Conservation (phyloP, 2,329 filamentous ascomycete species). For the Ophiostoma piceae region DNA sequence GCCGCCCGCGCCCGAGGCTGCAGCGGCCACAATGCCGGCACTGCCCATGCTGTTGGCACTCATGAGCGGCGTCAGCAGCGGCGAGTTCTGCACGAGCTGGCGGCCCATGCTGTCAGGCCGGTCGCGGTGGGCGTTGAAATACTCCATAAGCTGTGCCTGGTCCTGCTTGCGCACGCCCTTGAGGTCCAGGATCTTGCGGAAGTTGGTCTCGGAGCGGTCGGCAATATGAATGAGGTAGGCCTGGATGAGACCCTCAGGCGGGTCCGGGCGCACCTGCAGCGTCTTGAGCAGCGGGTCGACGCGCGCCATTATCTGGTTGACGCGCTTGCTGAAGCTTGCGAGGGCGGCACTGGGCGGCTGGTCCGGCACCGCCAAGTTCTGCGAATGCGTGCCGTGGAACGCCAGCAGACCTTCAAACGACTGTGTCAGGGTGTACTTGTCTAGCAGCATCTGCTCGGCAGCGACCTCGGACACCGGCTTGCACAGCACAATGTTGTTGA, state of each 20-base stretch:
- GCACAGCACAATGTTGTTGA: slow-evolving; percentile 80
- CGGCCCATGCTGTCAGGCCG: slow-evolving; percentile 59
- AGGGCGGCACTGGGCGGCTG: slow-evolving; percentile 38
- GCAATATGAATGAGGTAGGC: slow-evolving; percentile 96
- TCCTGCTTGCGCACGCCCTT: slow-evolving; percentile 87
- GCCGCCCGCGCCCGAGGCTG: not conserved
- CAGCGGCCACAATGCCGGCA: slow-evolving; percentile 35
- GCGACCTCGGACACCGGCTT: slow-evolving; percentile 88
- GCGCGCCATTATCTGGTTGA: slow-evolving; percentile 75
- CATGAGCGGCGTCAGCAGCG: slow-evolving; percentile 64
- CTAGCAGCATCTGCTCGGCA: slow-evolving; percentile 94
- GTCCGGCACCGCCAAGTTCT: not conserved
- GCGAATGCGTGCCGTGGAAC: slow-evolving; percentile 47
- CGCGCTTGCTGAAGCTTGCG: slow-evolving; percentile 73
- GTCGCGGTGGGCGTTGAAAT: slow-evolving; percentile 77
- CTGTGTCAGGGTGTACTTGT: slow-evolving; percentile 86
- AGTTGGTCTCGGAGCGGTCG: slow-evolving; percentile 89
- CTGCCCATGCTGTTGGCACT: slow-evolving; percentile 39
- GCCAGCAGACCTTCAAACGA: slow-evolving; percentile 67
- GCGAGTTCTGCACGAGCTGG: slow-evolving; percentile 63
- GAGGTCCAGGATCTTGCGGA: slow-evolving; percentile 90
- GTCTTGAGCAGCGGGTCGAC: slow-evolving; percentile 94
- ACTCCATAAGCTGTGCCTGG: slow-evolving; percentile 74
- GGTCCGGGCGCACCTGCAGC: slow-evolving; percentile 84
- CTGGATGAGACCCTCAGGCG: slow-evolving; percentile 89